Percentiles rank a stretch among this genome's conserved stretches.
phyloP scores from a whole-genome alignment of 352 stramenopile genomes.

The Sclerospora graminicola region DNA sequence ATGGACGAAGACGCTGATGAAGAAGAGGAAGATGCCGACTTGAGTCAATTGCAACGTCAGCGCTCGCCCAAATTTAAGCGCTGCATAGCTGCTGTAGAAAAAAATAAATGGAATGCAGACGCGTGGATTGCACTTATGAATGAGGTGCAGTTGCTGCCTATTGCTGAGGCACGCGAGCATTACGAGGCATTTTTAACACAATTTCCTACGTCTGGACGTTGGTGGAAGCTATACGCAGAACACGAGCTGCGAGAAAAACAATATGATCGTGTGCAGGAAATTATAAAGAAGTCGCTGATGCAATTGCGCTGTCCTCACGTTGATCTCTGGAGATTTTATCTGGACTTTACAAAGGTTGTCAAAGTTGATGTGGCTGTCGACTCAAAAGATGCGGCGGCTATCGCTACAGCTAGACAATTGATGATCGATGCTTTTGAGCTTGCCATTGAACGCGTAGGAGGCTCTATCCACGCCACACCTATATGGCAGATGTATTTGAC shows the following conservation, averaged over 20 bases:
- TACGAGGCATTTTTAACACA: constrained; percentile 68
- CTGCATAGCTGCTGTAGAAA: constrained; percentile 36
- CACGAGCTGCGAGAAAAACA: constrained; percentile 80
- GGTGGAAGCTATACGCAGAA: constrained; percentile 82
- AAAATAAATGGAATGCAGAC: constrained; percentile 60
- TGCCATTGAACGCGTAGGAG: constrained; percentile 71
- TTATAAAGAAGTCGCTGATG: constrained; percentile 85
- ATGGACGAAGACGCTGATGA: constrained; percentile 76
- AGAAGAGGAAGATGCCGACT: constrained; percentile 73
- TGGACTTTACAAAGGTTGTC: constrained; percentile 81
- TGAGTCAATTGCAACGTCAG: constrained; percentile 42
- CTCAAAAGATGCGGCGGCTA: constrained; percentile 42
- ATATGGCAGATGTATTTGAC: constrained; percentile 79
- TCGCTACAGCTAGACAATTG: constrained; percentile 50
- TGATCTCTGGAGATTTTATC: constrained; percentile 82
- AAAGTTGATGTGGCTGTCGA: constrained; percentile 69
- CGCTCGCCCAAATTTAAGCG: constrained; percentile 57
- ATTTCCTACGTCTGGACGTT: constrained; percentile 70
- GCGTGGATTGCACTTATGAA: constrained; percentile 74
- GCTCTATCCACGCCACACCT: constrained; percentile 61
- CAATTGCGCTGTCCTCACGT: constrained; percentile 70
- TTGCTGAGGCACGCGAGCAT: constrained; percentile 53
- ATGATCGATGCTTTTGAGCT: constrained; percentile 83
- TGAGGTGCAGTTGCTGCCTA: constrained; percentile 57
- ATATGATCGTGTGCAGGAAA: constrained; percentile 78